Evolutionary conservation across 164 flowering plant genomes (phyloP), one percentile per base, ranked within the genome.

Genomic region (Litsea cubeba): DNA sequence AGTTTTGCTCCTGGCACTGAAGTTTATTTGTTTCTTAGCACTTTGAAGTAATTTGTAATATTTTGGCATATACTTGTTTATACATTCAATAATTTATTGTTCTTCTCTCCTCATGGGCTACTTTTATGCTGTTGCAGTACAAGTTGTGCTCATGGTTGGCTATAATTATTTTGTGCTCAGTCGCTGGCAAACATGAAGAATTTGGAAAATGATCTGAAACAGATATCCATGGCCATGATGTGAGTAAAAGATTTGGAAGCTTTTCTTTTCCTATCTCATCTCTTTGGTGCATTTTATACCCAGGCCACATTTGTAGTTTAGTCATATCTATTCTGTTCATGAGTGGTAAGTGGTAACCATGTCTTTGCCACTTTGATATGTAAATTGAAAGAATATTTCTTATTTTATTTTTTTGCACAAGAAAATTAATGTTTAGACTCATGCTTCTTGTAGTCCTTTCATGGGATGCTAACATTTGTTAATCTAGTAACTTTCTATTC

Each of bases 71-170:
- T 54, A 10, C 46, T 54, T 3, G n/a, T 54, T 54, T 54, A 14
- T 18, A 14, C 20, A 15, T 54, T 54, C 58, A 12, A 3, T 18
- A 3, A 14, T 4, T 54, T 54, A 14, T 54, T 3, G 26, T 63
- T 24, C 12, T 54, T 20, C 51, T 62, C 46, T 46, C 25, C 62
- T 75, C 67, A 65, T 26, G 69, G 32, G 50, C 35, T 75, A 3
- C 25, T 15, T 62, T 12, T n/a, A 18, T 50, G 24, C 65, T 72
- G 15, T 76, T 81, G 78, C 93, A 93, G 98, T 95, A 95, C 87
- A 95, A 95, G 87, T 83, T 90, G 5, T 69, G 95, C 79, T 95
- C 99, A n/a, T 95, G 98, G 99, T 80, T 95, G 1, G 98, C 99
- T 10, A 83, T 95, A 58, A 90, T n/a, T 95, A 75, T 92, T 88